Evolutionary conservation across 2,329 filamentous ascomycete species (phyloP), one percentile per base, ranked within the genome.

Genomic region (Huntiella abstrusa): DNA sequence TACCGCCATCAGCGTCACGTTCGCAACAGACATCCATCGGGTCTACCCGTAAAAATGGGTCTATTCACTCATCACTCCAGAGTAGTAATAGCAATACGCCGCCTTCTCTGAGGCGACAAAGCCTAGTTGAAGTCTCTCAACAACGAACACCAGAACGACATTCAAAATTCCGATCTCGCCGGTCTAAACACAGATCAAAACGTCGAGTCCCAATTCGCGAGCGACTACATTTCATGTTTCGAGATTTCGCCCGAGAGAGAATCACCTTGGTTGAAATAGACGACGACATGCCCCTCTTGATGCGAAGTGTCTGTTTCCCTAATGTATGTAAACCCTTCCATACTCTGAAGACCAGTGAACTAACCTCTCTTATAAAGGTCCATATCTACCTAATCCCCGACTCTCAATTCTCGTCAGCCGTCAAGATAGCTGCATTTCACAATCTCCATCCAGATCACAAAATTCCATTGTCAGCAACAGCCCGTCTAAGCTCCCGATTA

Each of bases 331-430:
- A 13, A 13, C 11, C 7, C 13, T n/a, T 33, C 4, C 16, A 15
- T 40, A 40, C 17, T 40, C 15, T 6, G 2, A n/a, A 34, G 13
- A 42, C 6, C n/a, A 13, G 15, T 4, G 33, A 32, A 13, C 34
- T 36, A 36, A 36, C 2, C 7, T 8, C 3, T 22, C 22, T 16
- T 12, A 32, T 10, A 12, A 15, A 47, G 45, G 48, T 47, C 15
- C 33, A 41, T 5, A 47, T 50, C 11, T 50, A 47, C 35, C 45
- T 50, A 5, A 33, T 50, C 17, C 45, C 48, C 19, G 41, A 50
- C 28, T 16, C 16, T 19, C 41, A 44, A 36, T 34, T 50, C 5
- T 11, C 41, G 3, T 17, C 34, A 22, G 48, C 45, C 5, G 35
- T 41, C n/a, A 10, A 40, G 11, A 50, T 50, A n/a, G 41, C 48